Conservation (phyloP, 495 filamentous ascomycete species). For the Penicillium cinerascens region DNA sequence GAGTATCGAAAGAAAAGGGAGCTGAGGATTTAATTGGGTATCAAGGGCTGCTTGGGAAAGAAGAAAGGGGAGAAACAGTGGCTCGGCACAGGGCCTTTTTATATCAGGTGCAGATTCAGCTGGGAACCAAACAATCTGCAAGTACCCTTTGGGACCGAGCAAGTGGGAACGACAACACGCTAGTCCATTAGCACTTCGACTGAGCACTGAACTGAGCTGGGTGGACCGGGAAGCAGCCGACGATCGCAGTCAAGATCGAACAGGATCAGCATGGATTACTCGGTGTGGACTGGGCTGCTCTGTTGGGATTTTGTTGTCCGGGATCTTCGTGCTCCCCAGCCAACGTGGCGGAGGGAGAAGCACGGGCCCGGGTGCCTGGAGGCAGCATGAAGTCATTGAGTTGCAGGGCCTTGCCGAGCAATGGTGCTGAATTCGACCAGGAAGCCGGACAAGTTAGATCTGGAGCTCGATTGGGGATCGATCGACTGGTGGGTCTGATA, state of each 20-base stretch:
- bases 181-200: constrained; percentile 6
- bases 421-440: background rate
- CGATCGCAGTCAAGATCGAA: background rate
- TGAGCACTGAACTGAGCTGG: background rate
- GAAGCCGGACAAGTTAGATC: constrained; percentile 9
- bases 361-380: background rate
- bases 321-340: constrained; percentile 11
- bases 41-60: background rate
- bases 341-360: constrained; percentile 18
- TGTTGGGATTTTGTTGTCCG: constrained; percentile 2
- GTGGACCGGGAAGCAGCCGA: background rate
- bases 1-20: background rate
- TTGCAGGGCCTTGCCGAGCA: background rate
- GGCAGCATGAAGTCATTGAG: constrained; percentile 15
- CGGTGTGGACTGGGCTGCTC: constrained; percentile 5
- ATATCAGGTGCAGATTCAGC: constrained; percentile 9
- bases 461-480: constrained; percentile 13
- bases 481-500: constrained; percentile 7
- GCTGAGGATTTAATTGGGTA: background rate
- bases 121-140: constrained; percentile 16
- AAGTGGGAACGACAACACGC: background rate
- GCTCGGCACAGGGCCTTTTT: constrained; percentile 6
- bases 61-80: background rate
- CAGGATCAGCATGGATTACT: constrained; percentile 1
- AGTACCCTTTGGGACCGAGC: background rate